Evolutionary conservation across 129 eudicot genomes (phyloP), one percentile per base, ranked within the genome.

Genomic region (Apium graveolens): DNA sequence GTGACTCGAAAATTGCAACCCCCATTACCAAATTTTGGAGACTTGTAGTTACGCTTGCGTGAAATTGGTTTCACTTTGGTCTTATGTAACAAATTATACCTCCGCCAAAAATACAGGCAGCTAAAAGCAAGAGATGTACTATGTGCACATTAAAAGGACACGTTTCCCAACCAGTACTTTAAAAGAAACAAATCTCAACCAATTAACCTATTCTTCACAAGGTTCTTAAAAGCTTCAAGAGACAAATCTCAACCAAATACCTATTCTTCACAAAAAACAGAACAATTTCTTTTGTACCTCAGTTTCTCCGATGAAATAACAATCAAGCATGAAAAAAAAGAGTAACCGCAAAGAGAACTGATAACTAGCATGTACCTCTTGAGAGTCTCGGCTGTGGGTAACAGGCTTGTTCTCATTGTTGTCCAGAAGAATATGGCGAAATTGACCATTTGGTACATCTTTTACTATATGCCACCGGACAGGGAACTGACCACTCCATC

Each of bases 311-410:
- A 17, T 7, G 27, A 37, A 93, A 27, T 65, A 27, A 65, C 38
- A 65, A 29, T 26, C 32, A 35, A 65, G 8, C 70, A 65, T 12
- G 70, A 65, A 16, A 65, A 29, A 18, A 65, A 60, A 65, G 70
- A 69, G 74, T 69, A 17, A 21, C n/a, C 35, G 74, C 44, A 69
- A 69, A 46, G 37, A 32, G 34, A 29, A n/a, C 37, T 43, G 34
- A 62, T 73, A 68, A 55, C 53, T 29, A 57, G 3, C 42, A 38
- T 17, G 3, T 85, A 93, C 98, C 98, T 93, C 97, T 87, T 93
- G 98, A 32, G 98, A 93, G 80, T 91, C 98, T 82, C 98, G 87
- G 87, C 98, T 93, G 82, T 93, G 98, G 44, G 98, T 93, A 21
- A 93, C 98, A 35, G 98, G 98, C 85, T 93, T 91, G 85, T 91